Conservation (phyloP, 2,329 filamentous ascomycete species). For the Cercospora sesami region DNA sequence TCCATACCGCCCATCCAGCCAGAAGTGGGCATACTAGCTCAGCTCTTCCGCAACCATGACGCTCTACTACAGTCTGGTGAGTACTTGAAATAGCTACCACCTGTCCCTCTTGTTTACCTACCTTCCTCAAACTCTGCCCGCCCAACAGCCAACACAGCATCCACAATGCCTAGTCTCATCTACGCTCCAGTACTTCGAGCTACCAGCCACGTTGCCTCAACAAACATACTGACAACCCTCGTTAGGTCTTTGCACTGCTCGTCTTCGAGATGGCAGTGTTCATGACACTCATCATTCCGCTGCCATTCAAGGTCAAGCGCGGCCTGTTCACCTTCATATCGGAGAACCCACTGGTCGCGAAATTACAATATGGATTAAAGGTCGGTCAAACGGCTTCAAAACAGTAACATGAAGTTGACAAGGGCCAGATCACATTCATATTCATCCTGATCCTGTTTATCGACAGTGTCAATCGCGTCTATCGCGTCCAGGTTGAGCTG, state of each 20-base stretch:
- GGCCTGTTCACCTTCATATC: constrained; percentile 96
- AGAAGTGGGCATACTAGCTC: constrained; percentile 17
- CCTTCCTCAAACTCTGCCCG: not conserved
- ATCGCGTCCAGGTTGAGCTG: constrained; percentile 91
- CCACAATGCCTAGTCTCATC: constrained; percentile 41
- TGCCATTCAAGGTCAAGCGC: constrained; percentile 82
- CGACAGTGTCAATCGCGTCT: constrained; percentile 94
- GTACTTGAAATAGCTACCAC: constrained; percentile 35
- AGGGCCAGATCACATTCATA: constrained; percentile 81
- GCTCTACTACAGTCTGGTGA: constrained; percentile 67
- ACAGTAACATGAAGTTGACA: not conserved
- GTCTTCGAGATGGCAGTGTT: constrained; percentile 82
- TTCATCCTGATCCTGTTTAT: constrained; percentile 98
- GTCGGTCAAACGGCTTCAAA: constrained; percentile 43
- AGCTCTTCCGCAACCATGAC: constrained; percentile 56
- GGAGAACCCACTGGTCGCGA: constrained; percentile 79
- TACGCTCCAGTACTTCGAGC: constrained; percentile 38
- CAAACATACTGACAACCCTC: constrained; percentile 24
- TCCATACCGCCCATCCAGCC: constrained; percentile 1
- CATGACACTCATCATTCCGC: constrained; percentile 76
- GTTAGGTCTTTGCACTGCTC: constrained; percentile 77
- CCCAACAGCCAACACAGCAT: constrained; percentile 5
- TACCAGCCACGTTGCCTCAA: not conserved
- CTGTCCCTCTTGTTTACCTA: constrained; percentile 13
- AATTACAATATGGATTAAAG: constrained; percentile 96